Conservation (phyloP, 441 rosid species). For the Pelargonium fulgidum region DNA sequence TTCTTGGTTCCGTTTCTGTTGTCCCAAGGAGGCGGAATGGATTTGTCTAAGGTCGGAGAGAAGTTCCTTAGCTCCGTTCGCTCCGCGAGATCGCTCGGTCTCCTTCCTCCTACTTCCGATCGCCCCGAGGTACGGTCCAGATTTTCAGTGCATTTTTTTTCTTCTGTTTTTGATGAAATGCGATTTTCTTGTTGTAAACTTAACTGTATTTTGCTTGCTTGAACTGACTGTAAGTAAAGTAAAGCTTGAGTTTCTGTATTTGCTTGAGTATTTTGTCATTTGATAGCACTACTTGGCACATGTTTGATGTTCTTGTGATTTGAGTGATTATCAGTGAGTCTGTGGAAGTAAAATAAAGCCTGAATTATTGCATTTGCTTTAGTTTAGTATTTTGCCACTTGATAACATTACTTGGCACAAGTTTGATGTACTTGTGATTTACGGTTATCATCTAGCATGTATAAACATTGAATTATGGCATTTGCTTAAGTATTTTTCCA, state of each 20-base stretch:
- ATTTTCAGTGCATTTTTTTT: conserved; percentile 24
- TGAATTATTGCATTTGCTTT: neutral
- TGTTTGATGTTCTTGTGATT: neutral
- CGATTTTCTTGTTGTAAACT: too few relatives aligned
- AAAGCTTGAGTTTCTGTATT: neutral
- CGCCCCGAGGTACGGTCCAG: conserved; percentile 69
- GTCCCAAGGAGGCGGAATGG: conserved; percentile 78
- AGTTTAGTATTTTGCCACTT: neutral
- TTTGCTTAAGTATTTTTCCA: too few relatives aligned
- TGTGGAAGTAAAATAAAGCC: neutral
- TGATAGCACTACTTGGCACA: neutral
- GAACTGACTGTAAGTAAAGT: neutral
- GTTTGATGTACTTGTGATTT: too few relatives aligned
- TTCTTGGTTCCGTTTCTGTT: conserved; percentile 64
- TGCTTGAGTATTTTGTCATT: neutral
- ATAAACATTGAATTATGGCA: too few relatives aligned
- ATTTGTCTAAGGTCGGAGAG: conserved; percentile 87
- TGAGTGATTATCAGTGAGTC: neutral
- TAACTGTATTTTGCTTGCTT: too few relatives aligned
- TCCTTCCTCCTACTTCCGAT: conserved; percentile 67
- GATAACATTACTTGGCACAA: too few relatives aligned
- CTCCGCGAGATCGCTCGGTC: conserved; percentile 79
- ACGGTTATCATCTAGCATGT: neutral
- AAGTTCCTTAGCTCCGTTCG: conserved; percentile 86
- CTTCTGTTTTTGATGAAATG: too few relatives aligned